A percentile compares a stretch with the other conserved stretches of the same genome.
Evolutionary conservation across 73 alveolate genomes (phyloP).

Genomic region (Tetrahymena malaccensis): DNA sequence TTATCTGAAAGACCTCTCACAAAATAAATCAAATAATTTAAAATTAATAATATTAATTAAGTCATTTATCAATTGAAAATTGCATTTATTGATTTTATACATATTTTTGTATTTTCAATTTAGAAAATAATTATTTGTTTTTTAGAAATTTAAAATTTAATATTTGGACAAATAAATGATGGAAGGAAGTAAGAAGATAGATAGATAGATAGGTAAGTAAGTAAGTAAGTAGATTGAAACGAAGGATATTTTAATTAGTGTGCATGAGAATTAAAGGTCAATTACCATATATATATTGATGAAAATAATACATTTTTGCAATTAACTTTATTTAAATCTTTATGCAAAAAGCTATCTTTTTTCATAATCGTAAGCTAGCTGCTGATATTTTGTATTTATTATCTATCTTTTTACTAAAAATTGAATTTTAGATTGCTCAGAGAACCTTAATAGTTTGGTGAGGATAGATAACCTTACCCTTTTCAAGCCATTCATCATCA

Average conservation of each 20-base stretch:
- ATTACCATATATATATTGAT: neutral
- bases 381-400: neutral
- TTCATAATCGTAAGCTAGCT: neutral
- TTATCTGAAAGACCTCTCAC: too few species aligned
- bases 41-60: too few species aligned
- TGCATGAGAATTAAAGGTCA: neutral
- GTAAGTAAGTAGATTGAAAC: too few species aligned
- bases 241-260: neutral
- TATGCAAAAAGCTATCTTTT: neutral
- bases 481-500: neutral
- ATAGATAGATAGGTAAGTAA: too few species aligned
- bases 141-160: too few species aligned
- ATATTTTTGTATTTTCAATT: too few species aligned
- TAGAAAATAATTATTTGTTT: too few species aligned
- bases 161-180: too few species aligned
- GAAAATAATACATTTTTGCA: neutral
- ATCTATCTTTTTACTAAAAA: neutral
- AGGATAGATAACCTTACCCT: neutral
- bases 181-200: too few species aligned
- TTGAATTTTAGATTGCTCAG: neutral
- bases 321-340: neutral
- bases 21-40: too few species aligned
- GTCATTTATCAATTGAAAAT: too few species aligned
- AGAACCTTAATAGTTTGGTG: neutral
- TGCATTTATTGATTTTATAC: too few species aligned